A percentile compares a stretch with the other conserved stretches of the same genome.
phyloP scores from a whole-genome alignment of 306 rosid genomes.

The Carpinus viminea region DNA sequence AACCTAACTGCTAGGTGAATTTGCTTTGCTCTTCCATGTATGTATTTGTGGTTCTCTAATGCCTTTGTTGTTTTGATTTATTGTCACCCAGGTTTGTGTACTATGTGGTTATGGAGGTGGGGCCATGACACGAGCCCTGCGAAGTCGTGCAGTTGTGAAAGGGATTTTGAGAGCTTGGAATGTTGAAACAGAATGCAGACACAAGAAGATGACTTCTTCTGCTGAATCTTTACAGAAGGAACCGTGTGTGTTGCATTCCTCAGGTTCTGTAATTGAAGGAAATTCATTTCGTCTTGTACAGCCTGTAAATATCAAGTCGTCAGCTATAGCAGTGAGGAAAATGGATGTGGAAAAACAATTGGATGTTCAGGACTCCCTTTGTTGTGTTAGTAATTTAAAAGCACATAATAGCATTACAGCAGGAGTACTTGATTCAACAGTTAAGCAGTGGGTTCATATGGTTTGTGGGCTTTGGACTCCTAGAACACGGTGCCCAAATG shows the following conservation, averaged over 20 bases:
- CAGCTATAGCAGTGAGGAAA: constrained; percentile 23
- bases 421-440: constrained; percentile 51
- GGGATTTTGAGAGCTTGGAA: constrained; percentile 56
- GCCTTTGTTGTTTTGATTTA: constrained; percentile 2
- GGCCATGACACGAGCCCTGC: constrained; percentile 66
- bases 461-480: constrained; percentile 90
- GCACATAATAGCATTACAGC: constrained; percentile 53
- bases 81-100: constrained; percentile 54
- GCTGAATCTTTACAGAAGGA: constrained; percentile 28
- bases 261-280: constrained; percentile 23
- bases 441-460: constrained; percentile 78
- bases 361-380: constrained; percentile 1
- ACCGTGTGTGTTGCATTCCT: constrained; percentile 24
- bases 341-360: constrained; percentile 24
- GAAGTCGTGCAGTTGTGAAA: constrained; percentile 44
- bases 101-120: constrained; percentile 81
- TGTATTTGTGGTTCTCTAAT: not conserved
- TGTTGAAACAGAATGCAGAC: constrained; percentile 32
- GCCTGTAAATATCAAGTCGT: constrained; percentile 16
- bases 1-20: not conserved
- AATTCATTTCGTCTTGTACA: constrained; percentile 20
- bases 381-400: constrained; percentile 25
- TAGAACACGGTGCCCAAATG: constrained; percentile 69
- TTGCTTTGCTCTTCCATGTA: constrained; percentile 3
- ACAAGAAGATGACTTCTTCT: constrained; percentile 27